Evolutionary conservation across 1,284 basidiomycete species (phyloP).

Genomic region (Psilocybe mexicana): DNA sequence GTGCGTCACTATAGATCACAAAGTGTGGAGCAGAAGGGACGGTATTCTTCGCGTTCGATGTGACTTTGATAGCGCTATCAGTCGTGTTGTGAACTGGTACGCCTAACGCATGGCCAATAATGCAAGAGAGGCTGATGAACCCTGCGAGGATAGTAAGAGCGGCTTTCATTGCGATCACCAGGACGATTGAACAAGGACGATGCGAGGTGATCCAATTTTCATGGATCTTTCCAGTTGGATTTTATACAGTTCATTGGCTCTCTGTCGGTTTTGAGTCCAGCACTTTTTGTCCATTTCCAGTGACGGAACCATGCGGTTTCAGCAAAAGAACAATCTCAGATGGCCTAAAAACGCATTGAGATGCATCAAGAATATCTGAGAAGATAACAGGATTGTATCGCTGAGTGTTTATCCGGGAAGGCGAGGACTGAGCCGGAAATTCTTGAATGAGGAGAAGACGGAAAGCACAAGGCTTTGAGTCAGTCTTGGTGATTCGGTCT

Average conservation of each 20-base stretch:
- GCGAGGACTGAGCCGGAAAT: conserved; percentile 1
- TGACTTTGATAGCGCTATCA: conserved; percentile 15
- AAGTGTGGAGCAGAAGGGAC: conserved; percentile 49
- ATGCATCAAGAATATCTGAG: conserved; percentile 1
- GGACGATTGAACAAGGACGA: conserved; percentile 3
- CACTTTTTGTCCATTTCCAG: too few relatives aligned
- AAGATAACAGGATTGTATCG: not conserved
- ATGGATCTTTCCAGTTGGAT: not conserved
- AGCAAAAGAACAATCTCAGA: not conserved
- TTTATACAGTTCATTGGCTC: conserved; percentile 8
- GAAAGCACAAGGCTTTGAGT: conserved; percentile 3
- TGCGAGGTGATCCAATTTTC: not conserved
- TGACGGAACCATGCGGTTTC: conserved; percentile 4
- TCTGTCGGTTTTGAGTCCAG: too few relatives aligned
- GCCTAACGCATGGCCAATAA: conserved; percentile 16
- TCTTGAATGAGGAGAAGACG: not conserved
- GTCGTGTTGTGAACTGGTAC: conserved; percentile 13
- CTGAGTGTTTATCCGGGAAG: not conserved
- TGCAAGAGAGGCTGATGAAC: conserved; percentile 13
- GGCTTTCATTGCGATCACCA: conserved; percentile 5
- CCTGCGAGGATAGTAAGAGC: conserved; percentile 13
- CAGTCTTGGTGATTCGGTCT: not conserved
- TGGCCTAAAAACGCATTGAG: not conserved
- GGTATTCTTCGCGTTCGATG: conserved; percentile 25
- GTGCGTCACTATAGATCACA: conserved; percentile 49